Base-by-base conservation (phyloP, 2,329 filamentous ascomycete species). In the Escovopsis sp. region DNA sequence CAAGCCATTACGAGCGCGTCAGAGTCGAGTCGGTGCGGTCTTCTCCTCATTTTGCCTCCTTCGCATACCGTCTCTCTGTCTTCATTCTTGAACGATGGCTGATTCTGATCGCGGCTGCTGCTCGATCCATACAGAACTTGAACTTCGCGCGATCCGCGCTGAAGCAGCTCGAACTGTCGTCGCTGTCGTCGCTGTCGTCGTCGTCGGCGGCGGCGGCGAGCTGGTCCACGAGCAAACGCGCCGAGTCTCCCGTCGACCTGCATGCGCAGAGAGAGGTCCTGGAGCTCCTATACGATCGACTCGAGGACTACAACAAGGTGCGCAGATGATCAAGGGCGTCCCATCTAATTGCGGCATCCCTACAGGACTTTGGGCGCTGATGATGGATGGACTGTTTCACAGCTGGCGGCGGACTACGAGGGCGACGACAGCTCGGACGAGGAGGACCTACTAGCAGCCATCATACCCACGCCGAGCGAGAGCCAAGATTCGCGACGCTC, bases 131-230 rank as follows among this genome's bases (percentile, higher is more conserved):
- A 13, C 42, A 82, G 72, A 87, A 85, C 48, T 62, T 88, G 41
- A 71, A 80, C 44, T 73, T 81, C 51, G 81, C 82, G 15, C 72
- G 76, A 28, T 68, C 66, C 1, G 66, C 82, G 21, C 70, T 87
- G 37, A 68, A 78, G 15, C 75, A 68, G 39, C 67, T 85, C 29
- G 82, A 86, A 52, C 79, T 83, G 46, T 72, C 80, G 45, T 67
- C 73, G 5, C n/a, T 56, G n/a, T n/a, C n/a, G n/a, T n/a, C n/a
- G n/a, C n/a, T n/a, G n/a, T n/a, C n/a, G n/a, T n/a, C n/a, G n/a
- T n/a, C n/a, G n/a, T n/a, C n/a, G n/a, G n/a, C n/a, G n/a, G n/a
- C n/a, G n/a, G n/a, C n/a, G n/a, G 71, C 76, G 42, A 76, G 76
- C 50, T 59, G 68, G 23, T 67, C 6, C 12, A 17, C 68, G 38